Conservation (phyloP, 2,329 filamentous ascomycete genomes). For the Exophiala viscosa region DNA sequence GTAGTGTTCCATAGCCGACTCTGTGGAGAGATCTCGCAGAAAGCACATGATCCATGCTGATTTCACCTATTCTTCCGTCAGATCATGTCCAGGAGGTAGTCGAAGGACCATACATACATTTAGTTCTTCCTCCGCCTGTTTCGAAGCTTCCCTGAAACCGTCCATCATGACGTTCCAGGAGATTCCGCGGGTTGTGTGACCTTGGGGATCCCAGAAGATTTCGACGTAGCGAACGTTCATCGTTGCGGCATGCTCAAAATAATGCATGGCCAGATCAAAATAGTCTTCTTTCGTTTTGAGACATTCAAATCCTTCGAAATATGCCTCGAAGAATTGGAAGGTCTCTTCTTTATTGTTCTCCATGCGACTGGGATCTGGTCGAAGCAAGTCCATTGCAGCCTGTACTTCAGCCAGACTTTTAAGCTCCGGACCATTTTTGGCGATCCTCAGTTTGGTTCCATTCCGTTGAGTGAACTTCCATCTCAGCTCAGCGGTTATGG, state of each 20-base stretch:
- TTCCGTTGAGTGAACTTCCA: slow-evolving; percentile 20
- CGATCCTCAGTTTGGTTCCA: slow-evolving; percentile 27
- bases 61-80: slow-evolving; percentile 6
- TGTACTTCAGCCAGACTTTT: slow-evolving; percentile 8
- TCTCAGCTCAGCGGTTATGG: slow-evolving; percentile 16
- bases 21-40: slow-evolving; percentile 39
- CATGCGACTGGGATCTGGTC: slow-evolving; percentile 10
- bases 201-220: slow-evolving; percentile 45
- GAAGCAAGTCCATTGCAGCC: slow-evolving; percentile 11
- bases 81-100: slow-evolving; percentile 31
- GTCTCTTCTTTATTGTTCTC: slow-evolving; percentile 10
- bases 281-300: slow-evolving; percentile 39
- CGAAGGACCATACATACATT: slow-evolving; percentile 40
- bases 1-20: slow-evolving; percentile 41
- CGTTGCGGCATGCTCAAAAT: slow-evolving; percentile 32
- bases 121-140: slow-evolving; percentile 29
- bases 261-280: slow-evolving; percentile 42
- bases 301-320: slow-evolving; percentile 33
- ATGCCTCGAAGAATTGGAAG: slow-evolving; percentile 34
- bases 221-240: slow-evolving; percentile 43
- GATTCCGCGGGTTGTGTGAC: slow-evolving; percentile 39
- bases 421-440: slow-evolving; percentile 4
- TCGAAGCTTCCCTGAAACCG: slow-evolving; percentile 37
- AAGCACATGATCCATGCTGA: slow-evolving; percentile 43
- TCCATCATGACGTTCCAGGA: slow-evolving; percentile 34